Conservation (phyloP, 2,329 filamentous ascomycete species). For the Xylariaceae sp. region DNA sequence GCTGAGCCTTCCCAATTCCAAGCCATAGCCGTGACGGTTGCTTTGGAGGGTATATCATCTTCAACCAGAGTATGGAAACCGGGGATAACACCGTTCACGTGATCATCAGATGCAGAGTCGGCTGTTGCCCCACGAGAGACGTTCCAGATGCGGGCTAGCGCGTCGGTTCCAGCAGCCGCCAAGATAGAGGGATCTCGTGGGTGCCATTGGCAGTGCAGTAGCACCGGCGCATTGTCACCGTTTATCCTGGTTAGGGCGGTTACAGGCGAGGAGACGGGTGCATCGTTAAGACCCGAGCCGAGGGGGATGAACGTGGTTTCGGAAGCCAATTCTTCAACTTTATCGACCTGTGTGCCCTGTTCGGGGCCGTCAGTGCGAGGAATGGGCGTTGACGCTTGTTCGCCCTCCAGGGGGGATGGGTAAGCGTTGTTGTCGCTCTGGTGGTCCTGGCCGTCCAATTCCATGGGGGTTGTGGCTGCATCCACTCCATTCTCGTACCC, state of each 20-base stretch:
- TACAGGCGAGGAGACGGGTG: constrained; percentile 44
- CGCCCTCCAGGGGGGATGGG: constrained; percentile 67
- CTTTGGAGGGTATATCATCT: constrained; percentile 56
- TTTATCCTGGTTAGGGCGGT: constrained; percentile 38
- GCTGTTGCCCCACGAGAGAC: constrained; percentile 60
- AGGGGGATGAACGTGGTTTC: constrained; percentile 68
- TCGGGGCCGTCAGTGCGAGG: constrained; percentile 66
- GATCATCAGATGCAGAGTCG: constrained; percentile 52
- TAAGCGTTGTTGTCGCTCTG: constrained; percentile 61
- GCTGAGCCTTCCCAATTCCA: constrained; percentile 64
- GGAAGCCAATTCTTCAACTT: constrained; percentile 64
- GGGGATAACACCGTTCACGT: constrained; percentile 51
- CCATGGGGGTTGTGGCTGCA: constrained; percentile 63
- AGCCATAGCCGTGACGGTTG: constrained; percentile 63
- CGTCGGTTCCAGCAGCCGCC: constrained; percentile 72
- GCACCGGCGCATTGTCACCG: constrained; percentile 61
- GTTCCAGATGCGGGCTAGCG: constrained; percentile 73
- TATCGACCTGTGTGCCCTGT: constrained; percentile 68
- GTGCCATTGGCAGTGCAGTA: constrained; percentile 74
- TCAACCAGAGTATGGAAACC: constrained; percentile 58
- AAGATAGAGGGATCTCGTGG: constrained; percentile 68
- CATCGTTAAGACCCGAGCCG: constrained; percentile 38
- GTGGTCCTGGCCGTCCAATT: constrained; percentile 58
- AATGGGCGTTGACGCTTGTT: constrained; percentile 58
- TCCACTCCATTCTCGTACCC: constrained; percentile 63